Percentiles rank a stretch among this genome's conserved stretches.
phyloP scores from a whole-genome alignment of 2,329 filamentous ascomycete species.

The Saccharata proteae region DNA sequence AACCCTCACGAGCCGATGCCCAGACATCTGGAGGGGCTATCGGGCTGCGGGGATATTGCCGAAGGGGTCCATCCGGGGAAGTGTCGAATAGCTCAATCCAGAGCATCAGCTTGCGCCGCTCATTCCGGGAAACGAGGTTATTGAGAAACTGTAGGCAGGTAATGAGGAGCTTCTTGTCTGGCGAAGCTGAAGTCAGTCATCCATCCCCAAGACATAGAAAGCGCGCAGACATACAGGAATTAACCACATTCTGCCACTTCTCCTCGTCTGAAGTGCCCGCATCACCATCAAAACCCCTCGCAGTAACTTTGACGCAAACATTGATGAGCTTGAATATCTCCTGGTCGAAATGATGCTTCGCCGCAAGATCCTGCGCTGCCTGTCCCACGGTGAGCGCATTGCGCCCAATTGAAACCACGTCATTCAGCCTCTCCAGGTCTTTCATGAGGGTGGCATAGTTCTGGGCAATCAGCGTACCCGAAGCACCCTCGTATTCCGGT shows the following conservation, averaged over 20 bases:
- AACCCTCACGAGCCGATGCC: constrained; percentile 13
- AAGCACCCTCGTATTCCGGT: constrained; percentile 46
- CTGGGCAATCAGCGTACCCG: constrained; percentile 48
- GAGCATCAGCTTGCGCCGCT: constrained; percentile 51
- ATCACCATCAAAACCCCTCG: constrained; percentile 52
- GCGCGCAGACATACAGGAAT: constrained; percentile 31
- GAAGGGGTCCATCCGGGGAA: constrained; percentile 28
- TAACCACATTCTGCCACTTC: constrained; percentile 53
- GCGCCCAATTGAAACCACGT: constrained; percentile 48
- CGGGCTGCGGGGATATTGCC: constrained; percentile 24
- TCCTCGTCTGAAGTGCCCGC: constrained; percentile 50
- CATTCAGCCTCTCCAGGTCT: constrained; percentile 51
- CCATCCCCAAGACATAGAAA: background rate
- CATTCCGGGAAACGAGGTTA: constrained; percentile 54
- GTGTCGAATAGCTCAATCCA: constrained; percentile 55
- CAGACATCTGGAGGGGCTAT: constrained; percentile 24
- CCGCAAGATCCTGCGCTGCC: constrained; percentile 50
- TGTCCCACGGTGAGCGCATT: constrained; percentile 51
- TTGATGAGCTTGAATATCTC: constrained; percentile 50
- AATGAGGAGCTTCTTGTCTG: constrained; percentile 50
- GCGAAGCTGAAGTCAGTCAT: constrained; percentile 9
- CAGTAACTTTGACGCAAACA: constrained; percentile 52
- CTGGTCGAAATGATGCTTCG: constrained; percentile 47
- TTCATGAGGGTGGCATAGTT: constrained; percentile 47
- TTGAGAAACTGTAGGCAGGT: constrained; percentile 55